Evolutionary conservation across 1,139 yeast species (phyloP).

Genomic region (Yamadazyma mexicana): DNA sequence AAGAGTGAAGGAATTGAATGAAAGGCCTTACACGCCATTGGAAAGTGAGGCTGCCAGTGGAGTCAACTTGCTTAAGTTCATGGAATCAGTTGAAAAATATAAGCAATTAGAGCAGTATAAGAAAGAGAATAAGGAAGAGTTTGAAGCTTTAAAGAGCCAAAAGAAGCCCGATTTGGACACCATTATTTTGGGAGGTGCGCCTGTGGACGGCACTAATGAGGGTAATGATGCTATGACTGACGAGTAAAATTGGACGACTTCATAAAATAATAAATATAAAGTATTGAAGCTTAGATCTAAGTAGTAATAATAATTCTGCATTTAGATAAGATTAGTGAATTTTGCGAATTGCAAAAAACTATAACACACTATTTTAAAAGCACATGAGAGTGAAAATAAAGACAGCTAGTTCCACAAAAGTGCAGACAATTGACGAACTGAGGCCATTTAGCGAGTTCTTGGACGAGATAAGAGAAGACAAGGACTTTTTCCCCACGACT

Average conservation of each 20-base stretch:
- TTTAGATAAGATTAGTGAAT: background rate
- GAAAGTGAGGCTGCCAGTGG: conserved; percentile 95
- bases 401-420: conserved; percentile 11
- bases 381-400: conserved; percentile 19
- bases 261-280: background rate
- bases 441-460: conserved; percentile 18
- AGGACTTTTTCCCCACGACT: conserved; percentile 16
- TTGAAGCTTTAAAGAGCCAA: conserved; percentile 34
- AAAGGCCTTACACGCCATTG: conserved; percentile 79
- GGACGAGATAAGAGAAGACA: conserved; percentile 14
- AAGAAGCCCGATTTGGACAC: conserved; percentile 45
- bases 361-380: background rate
- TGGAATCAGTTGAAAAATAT: conserved; percentile 59
- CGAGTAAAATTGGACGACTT: conserved; percentile 10
- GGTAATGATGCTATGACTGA: conserved; percentile 24
- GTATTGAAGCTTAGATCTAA: background rate
- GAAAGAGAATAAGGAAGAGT: conserved; percentile 38
- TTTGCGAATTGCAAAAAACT: conserved; percentile 1
- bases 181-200: conserved; percentile 35
- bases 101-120: conserved; percentile 42
- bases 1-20: conserved; percentile 71
- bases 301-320: too few species aligned
- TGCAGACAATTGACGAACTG: conserved; percentile 13
- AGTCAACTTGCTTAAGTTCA: conserved; percentile 63
- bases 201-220: conserved; percentile 14